Evolutionary conservation across 169 alveolate species (phyloP), one percentile per base, ranked within the genome.

Genomic region (Besnoitia besnoiti): DNA sequence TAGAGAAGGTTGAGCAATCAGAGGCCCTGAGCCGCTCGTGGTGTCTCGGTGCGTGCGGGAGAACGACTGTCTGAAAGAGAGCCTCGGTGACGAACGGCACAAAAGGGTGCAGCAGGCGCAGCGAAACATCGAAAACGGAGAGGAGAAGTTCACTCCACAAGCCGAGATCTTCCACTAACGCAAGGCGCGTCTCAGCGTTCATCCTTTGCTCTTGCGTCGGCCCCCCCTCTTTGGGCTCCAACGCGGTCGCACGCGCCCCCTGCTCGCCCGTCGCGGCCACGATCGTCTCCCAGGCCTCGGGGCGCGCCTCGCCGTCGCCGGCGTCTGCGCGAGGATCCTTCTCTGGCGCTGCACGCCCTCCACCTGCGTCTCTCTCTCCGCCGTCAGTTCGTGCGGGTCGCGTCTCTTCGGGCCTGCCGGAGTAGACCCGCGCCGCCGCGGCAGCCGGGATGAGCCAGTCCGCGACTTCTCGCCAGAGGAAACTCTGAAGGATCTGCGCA

Each of bases 81-180:
- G 99, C 99, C 97, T 99, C 99, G 3, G 99, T 98, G 84, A 99
- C 95, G 94, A 97, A 99, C 35, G 99, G 99, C 97, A 98, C 97
- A 94, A 99, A 96, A 37, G 99, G 99, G 94, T 99, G 99, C 33
- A 99, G 94, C 61, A 99, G 97, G 85, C 98, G 96, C 75, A 97
- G 92, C 7, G 97, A 97, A 50, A 89, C 91, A 88, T 97, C 98
- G 55, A 96, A 82, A 59, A 94, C 93, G n/a, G 80, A 89, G 84
- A 93, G 95, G 33, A 96, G 91, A 27, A 50, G 42, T 12, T 24
- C 37, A 44, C 61, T 44, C 87, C 87, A 77, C 46, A 37, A 30
- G 8, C 82, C 39, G 44, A 73, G 21, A 7, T 73, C 3, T 10
- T 73, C 39, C 82, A 16, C 46, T n/a, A n/a, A n/a, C n/a, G n/a